Base-by-base conservation (phyloP, 768 basidiomycete species). In the Tricholoma bakamatsutake region DNA sequence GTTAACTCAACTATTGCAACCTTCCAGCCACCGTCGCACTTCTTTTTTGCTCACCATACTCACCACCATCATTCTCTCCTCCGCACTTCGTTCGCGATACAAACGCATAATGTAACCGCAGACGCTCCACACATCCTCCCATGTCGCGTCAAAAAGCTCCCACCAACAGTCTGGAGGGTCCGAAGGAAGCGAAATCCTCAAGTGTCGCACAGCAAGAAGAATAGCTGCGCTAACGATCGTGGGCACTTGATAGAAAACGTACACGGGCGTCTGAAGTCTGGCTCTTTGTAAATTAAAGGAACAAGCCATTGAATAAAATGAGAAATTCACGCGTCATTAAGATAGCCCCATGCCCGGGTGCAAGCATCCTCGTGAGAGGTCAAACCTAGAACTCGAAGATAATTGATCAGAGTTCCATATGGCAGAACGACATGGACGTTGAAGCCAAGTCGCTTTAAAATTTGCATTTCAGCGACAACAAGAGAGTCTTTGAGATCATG, bases 391-490 rank as follows among this genome's bases (percentile, higher is more conserved):
- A 98, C 81, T 57, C 90, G 80, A 67, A 97, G 76, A 70, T 99
- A 98, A 72, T 97, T 98, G 62, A 98, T 87, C 54, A 98, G 80
- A 5, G 93, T 93, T 33, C 89, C 93, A 61, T 98, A 98, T 3
- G 96, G 94, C 31, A 98, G 76, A 10, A 92, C 89, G 45, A 96
- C 90, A 62, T 91, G 87, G 39, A 96, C 91, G 64, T 98, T 90
- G 74, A 98, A 99, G 1, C 92, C 96, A 10, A 99, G 80, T 21
- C 96, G 81, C 71, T 99, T 99, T 60, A 99, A 78, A 18, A 98
- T 81, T 68, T 99, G 97, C 93, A 98, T 98, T 71, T 99, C 97
- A 1, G 89, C 85, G 12, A 95, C 88, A 18, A 98, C 93, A 49
- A 98, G 76, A 6, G 90, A 87, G 66, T 99, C 97, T 66, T 96